Evolutionary conservation across 148 eudicot species (phyloP), one percentile per base, ranked within the genome.

Genomic region (Diospyros kaki): DNA sequence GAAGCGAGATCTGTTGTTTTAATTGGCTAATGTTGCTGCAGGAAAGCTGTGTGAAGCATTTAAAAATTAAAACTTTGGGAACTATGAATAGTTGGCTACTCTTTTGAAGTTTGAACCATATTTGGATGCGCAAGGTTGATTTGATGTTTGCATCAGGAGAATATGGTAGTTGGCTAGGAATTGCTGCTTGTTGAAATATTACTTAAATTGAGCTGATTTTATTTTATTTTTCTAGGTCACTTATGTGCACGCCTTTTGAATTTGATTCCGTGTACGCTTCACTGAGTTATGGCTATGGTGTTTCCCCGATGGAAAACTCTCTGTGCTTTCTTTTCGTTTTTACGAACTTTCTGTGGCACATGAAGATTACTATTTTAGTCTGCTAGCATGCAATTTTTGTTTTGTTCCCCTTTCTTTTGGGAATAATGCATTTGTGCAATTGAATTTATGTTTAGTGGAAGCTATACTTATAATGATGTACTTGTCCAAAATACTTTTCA

Each of bases 11-110:
- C 83, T 18, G 64, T 60, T 42, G 39, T 13, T 58, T 5, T 1
- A 28, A 28, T 58, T 79, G 46, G 40, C 5, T 52, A 84, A 76
- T 84, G 84, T 17, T 17, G 43, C 46, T 60, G 54, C 46, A 17
- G 50, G 4, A 14, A 28, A 43, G n/a, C 17, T 28, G 28, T 28
- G 28, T 28, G 28, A 28, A 28, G 28, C 28, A 28, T 28, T 28
- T 28, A 28, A 28, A 28, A 28, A 28, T 28, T 28, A 28, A 28
- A 28, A 28, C 28, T 28, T 28, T 28, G 28, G 6, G 42, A 64
- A 8, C 17, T 17, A 4, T 17, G 50, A 12, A 50, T 9, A n/a
- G 9, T 66, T 46, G 11, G 70, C 40, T 66, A 9, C 13, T 46
- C 11, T 50, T n/a, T 48, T 46, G 52, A 66, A 56, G 4, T 66